phyloP scores from a whole-genome alignment of 306 rosid species.

The Inga laurina region DNA sequence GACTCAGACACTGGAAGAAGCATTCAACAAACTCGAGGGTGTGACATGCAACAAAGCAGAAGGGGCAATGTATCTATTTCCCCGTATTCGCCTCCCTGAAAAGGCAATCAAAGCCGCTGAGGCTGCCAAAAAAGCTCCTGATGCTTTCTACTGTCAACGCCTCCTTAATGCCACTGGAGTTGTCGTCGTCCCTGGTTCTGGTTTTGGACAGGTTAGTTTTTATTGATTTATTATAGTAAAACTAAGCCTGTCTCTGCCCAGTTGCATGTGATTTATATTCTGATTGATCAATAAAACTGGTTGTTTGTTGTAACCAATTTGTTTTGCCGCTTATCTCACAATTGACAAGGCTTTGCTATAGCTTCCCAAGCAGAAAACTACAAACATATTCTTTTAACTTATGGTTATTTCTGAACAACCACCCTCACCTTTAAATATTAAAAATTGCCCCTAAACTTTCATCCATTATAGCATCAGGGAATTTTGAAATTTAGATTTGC shows the following conservation, averaged over 20 bases:
- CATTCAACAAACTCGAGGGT: conserved; percentile 59
- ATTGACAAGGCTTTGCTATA: background rate
- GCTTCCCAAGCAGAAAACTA: background rate
- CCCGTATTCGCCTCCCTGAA: conserved; percentile 51
- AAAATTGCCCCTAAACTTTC: background rate
- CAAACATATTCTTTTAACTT: background rate
- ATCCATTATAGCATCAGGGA: background rate
- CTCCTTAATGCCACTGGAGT: conserved; percentile 72
- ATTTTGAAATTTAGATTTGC: background rate
- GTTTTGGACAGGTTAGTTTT: conserved; percentile 64
- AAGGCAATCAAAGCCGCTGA: conserved; percentile 68
- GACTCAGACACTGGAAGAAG: conserved; percentile 59
- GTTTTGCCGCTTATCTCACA: background rate
- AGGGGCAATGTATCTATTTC: conserved; percentile 78
- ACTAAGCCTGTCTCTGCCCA: background rate
- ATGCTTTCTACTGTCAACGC: conserved; percentile 59
- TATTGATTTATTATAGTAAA: background rate
- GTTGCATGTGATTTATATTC: background rate
- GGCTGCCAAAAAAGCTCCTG: conserved; percentile 53
- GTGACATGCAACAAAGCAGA: conserved; percentile 69
- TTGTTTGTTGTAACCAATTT: background rate
- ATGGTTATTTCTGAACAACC: background rate
- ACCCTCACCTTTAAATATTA: background rate
- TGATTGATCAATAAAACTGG: background rate
- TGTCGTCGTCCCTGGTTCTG: conserved; percentile 76